Base-by-base conservation (phyloP, 257 asterid species). In the Lithospermum erythrorhizon region DNA sequence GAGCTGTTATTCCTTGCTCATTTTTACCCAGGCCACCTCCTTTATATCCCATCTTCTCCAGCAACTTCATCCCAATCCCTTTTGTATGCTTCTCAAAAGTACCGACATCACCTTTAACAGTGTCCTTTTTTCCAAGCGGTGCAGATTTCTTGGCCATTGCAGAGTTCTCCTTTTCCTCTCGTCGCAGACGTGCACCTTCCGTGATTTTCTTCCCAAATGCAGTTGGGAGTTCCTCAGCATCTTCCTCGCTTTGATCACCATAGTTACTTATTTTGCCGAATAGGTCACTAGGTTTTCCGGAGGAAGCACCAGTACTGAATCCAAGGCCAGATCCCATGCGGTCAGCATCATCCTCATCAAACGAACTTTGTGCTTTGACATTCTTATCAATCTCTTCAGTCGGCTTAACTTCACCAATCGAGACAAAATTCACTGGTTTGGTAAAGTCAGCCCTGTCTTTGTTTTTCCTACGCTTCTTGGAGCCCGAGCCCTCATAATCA, bases 1-100 rank as follows among this genome's bases (percentile, higher is more conserved):
- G 98, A 68, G 90, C 88, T 24, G 78, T 24, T 56, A 85, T 88
- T 22, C 98, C 98, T 81, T 87, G 98, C 58, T 70, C 62, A 61
- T 88, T 81, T 76, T 79, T 91, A 61, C 98, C 98, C 68, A 91
- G 90, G 29, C 96, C 96, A 22, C 96, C 98, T 69, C 96, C 98
- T 73, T 65, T 81, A 63, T 87, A 87, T 19, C 98, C 98, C 96
- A 87, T 91, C 82, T 79, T 86, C 76, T 73, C 90, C 48, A 91
- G 82, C 80, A 91, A 68, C 72, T 73, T 85, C 86, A 57, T 5
- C 59, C 96, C 96, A 66, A 85, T 80, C 25, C 98, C 96, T 63
- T 78, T 85, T 13, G 95, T 85, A 64, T 83, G 80, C 81, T 78
- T 79, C 73, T 87, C 95, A 62, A 90, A 87, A 6, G 67, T 21